A percentile compares a stretch with the other conserved stretches of the same genome.
Evolutionary conservation across 768 basidiomycete species (phyloP).

Genomic region (Pisolithus microcarpus): DNA sequence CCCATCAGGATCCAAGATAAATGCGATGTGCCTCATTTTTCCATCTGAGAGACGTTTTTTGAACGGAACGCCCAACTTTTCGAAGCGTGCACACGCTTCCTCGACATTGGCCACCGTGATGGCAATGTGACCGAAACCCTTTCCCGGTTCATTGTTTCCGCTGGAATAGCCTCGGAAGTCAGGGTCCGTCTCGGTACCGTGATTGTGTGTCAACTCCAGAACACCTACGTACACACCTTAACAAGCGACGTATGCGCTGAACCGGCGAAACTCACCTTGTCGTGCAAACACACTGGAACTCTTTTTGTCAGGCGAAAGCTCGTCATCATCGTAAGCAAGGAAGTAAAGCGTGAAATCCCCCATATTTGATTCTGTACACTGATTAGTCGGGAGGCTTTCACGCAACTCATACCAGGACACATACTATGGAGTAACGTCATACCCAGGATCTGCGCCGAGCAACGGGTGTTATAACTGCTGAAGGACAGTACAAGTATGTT

Average conservation of each 20-base stretch:
- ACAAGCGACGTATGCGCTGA: not conserved
- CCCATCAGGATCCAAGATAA: constrained; percentile 82
- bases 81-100: constrained; percentile 77
- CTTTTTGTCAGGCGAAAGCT: constrained; percentile 47
- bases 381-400: constrained; percentile 5
- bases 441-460: constrained; percentile 44
- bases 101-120: constrained; percentile 80
- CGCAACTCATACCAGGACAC: constrained; percentile 1
- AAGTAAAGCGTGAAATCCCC: constrained; percentile 75
- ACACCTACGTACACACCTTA: constrained; percentile 38
- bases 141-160: constrained; percentile 80
- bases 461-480: not conserved
- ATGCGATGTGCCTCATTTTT: constrained; percentile 79
- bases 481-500: not conserved
- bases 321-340: constrained; percentile 67
- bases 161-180: constrained; percentile 75
- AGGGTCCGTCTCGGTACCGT: constrained; percentile 79
- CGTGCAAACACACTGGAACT: constrained; percentile 40
- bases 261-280: constrained; percentile 45
- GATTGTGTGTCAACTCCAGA: constrained; percentile 83
- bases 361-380: constrained; percentile 42
- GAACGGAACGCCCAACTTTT: constrained; percentile 71
- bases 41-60: constrained; percentile 85
- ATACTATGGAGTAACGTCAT: constrained; percentile 67
- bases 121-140: constrained; percentile 82